Base-by-base conservation (phyloP, 2,329 filamentous ascomycete species). In the Biscogniauxia marginata region DNA sequence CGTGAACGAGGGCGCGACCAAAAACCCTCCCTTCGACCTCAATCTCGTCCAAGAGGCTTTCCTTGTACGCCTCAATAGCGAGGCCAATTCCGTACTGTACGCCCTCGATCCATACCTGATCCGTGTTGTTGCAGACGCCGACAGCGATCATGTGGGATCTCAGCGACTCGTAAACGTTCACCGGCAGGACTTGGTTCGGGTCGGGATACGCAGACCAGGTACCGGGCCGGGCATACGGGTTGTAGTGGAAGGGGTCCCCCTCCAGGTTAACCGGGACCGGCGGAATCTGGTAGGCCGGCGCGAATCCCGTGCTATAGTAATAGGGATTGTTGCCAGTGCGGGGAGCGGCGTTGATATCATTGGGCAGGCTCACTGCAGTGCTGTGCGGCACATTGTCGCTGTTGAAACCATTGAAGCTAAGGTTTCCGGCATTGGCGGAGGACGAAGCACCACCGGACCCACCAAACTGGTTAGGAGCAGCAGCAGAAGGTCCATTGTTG, bases 71-170 rank as follows among this genome's bases (percentile, higher is more conserved):
- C 1, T 13, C 0, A 46, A 67, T 54, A 21, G 59, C 64, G 16
- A 62, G 56, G 9, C 65, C 65, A 22, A 67, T 66, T 9, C 63
- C 65, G 25, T 44, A 23, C 49, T 67, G 63, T 19, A 65, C 49
- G 21, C 61, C 63, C 46, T 61, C 57, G 21, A 60, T 49, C 54
- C 57, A 64, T 4, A 46, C 23, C 2, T 54, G 58, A 20, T 64
- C 61, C 7, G 43, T 21, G 43, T 55, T 55, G 49, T 56, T 52
- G 19, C n/a, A 18, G 9, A 49, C 46, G 8, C 49, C 23, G 6
- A 20, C 18, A 3, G 19, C 30, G 7, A 11, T 49, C 50, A 62
- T 55, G 49, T 59, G n/a, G 13, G 53, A 44, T n/a, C 61, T 58
- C 21, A 64, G 51, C 13, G 54, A 54, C 7, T 21, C 24, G 19